phyloP scores from a whole-genome alignment of 2,329 filamentous ascomycete genomes.

The Pyrenophora graminea region DNA sequence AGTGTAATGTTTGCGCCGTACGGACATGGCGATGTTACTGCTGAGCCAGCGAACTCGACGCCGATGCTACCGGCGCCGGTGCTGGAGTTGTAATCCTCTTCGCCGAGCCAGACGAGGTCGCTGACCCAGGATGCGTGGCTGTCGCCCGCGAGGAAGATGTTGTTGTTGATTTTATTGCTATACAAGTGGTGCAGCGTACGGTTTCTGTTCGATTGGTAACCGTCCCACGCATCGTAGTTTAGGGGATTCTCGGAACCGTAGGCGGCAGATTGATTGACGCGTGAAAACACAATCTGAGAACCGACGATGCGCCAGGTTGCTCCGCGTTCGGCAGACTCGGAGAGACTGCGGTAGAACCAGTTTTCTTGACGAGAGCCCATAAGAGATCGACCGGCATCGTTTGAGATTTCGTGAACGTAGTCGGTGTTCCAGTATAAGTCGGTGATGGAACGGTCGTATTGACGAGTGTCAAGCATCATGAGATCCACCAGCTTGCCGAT shows the following conservation, averaged over 20 bases:
- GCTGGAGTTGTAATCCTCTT: slow-evolving; percentile 45
- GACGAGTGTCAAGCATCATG: slow-evolving; percentile 50
- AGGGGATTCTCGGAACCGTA: slow-evolving; percentile 52
- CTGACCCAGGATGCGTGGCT: slow-evolving; percentile 65
- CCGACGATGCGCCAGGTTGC: slow-evolving; percentile 73
- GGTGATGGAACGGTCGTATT: slow-evolving; percentile 52
- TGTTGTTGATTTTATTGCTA: slow-evolving; percentile 71
- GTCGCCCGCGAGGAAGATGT: slow-evolving; percentile 73
- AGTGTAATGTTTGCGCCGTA: slow-evolving; percentile 64
- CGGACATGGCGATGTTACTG: slow-evolving; percentile 64
- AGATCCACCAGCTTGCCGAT: slow-evolving; percentile 50
- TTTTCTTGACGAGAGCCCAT: slow-evolving; percentile 75
- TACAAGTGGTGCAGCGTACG: slow-evolving; percentile 70
- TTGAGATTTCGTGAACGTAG: slow-evolving; percentile 65
- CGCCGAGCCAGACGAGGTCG: slow-evolving; percentile 53
- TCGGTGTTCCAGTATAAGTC: slow-evolving; percentile 61
- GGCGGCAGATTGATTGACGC: slow-evolving; percentile 55
- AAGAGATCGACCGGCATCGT: slow-evolving; percentile 69
- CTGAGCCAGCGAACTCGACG: slow-evolving; percentile 64
- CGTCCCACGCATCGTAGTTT: slow-evolving; percentile 66
- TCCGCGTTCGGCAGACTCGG: slow-evolving; percentile 63
- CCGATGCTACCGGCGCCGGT: slow-evolving; percentile 51
- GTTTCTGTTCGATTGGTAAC: slow-evolving; percentile 72
- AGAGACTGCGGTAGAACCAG: slow-evolving; percentile 62
- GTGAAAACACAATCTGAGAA: slow-evolving; percentile 71